Conservation (phyloP, 257 asterid species). For the Solanum appendiculatum region DNA sequence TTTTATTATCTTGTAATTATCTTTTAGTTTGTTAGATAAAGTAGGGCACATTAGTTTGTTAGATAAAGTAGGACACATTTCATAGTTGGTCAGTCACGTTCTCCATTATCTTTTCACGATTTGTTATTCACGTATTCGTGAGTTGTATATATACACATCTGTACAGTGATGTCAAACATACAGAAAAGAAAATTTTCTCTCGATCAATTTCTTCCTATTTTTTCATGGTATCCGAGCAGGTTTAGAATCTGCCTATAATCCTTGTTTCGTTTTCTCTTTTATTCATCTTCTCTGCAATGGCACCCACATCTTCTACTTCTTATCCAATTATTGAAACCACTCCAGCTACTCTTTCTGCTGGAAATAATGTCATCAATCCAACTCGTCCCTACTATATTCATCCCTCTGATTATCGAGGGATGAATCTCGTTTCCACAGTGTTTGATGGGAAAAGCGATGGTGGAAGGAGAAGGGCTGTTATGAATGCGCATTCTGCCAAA, state of each 20-base stretch:
- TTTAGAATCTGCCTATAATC: not conserved
- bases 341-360: not conserved
- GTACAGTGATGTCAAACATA: not conserved
- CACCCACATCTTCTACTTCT: not conserved
- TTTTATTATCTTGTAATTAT: too few species aligned
- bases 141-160: too few species aligned
- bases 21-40: too few species aligned
- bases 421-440: not conserved
- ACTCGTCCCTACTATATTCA: not conserved
- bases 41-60: too few species aligned
- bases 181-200: not conserved
- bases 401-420: not conserved
- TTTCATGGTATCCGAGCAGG: not conserved
- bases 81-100: too few species aligned
- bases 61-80: too few species aligned
- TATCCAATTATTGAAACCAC: not conserved
- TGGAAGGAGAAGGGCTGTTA: not conserved
- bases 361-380: not conserved
- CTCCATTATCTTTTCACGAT: too few species aligned
- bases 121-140: too few species aligned
- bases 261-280: too few species aligned
- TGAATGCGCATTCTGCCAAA: not conserved
- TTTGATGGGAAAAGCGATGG: not conserved
- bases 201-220: not conserved
- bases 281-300: not conserved